phyloP scores from a whole-genome alignment of 2,329 filamentous ascomycete species.

The Diplodia seriata region DNA sequence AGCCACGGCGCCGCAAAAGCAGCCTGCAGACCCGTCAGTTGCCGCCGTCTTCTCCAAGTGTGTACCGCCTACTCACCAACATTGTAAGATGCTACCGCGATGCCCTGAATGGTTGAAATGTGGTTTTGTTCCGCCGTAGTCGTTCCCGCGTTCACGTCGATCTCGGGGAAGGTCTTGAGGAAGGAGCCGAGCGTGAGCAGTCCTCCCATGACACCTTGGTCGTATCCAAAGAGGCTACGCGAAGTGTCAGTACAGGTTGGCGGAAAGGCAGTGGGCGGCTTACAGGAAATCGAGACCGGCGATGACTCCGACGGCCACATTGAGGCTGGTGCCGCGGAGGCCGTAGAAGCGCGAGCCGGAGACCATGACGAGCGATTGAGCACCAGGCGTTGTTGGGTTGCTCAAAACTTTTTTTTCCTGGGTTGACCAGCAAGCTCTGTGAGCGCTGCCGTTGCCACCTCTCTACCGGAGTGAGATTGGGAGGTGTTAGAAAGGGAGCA shows the following conservation, averaged over 20 bases:
- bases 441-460: not conserved
- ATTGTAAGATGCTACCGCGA: conserved; percentile 35
- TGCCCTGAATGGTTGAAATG: conserved; percentile 53
- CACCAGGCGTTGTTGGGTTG: not conserved
- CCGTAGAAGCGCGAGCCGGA: conserved; percentile 62
- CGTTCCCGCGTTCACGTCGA: conserved; percentile 49
- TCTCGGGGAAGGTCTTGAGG: conserved; percentile 52
- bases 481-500: not conserved
- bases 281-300: conserved; percentile 75
- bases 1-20: conserved; percentile 54
- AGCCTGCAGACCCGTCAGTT: conserved; percentile 43
- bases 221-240: conserved; percentile 63
- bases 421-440: conserved; percentile 12
- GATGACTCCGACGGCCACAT: conserved; percentile 71
- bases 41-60: conserved; percentile 39
- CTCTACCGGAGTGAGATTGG: not conserved
- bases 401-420: not conserved
- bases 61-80: conserved; percentile 25
- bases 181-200: conserved; percentile 74
- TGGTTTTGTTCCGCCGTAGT: conserved; percentile 43
- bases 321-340: conserved; percentile 69
- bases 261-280: conserved; percentile 28
- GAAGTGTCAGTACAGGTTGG: conserved; percentile 1
- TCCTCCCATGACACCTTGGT: conserved; percentile 70
- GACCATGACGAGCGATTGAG: conserved; percentile 13